Evolutionary conservation across 208 protist genomes (phyloP).

Genomic region (Leptomonas pyrrhocoris): DNA sequence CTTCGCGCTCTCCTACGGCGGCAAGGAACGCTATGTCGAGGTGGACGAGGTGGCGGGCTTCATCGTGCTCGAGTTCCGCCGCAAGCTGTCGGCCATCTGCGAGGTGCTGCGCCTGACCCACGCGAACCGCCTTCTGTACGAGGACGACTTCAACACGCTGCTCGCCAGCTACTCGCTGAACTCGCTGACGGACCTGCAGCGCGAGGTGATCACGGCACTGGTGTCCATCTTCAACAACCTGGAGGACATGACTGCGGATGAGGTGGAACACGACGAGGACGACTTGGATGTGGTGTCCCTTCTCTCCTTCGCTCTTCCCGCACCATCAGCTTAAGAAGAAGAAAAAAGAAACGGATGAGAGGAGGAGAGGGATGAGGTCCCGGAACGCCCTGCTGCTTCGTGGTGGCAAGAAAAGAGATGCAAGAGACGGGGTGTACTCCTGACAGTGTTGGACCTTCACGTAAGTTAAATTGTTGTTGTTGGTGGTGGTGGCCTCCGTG

Average conservation of each 20-base stretch:
- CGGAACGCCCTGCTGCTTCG: no score
- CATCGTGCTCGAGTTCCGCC: constrained; percentile 72
- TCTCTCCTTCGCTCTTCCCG: constrained; percentile 61
- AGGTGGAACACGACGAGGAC: constrained; percentile 84
- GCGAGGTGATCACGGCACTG: constrained; percentile 70
- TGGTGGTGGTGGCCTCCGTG: no score
- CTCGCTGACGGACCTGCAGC: constrained; percentile 60
- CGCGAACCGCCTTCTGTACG: constrained; percentile 53
- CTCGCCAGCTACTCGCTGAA: constrained; percentile 46
- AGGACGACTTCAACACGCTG: constrained; percentile 55
- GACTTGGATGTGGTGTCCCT: constrained; percentile 75
- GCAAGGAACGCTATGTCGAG: constrained; percentile 68
- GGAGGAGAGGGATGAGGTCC: no score
- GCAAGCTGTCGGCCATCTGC: constrained; percentile 62
- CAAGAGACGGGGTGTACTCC: no score
- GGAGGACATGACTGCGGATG: constrained; percentile 64
- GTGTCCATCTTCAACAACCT: constrained; percentile 72
- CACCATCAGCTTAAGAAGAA: not conserved
- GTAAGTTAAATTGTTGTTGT: no score
- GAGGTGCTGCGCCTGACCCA: constrained; percentile 63
- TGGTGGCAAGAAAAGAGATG: no score
- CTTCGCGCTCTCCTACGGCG: constrained; percentile 69
- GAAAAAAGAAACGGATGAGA: not conserved
- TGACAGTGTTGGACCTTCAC: no score
- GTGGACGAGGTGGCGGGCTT: constrained; percentile 62